These are phyloP conservation scores for Nitzschia sp. DNA, from an alignment of 108 stramenopile species.

Conservation along the genomic window DNA sequence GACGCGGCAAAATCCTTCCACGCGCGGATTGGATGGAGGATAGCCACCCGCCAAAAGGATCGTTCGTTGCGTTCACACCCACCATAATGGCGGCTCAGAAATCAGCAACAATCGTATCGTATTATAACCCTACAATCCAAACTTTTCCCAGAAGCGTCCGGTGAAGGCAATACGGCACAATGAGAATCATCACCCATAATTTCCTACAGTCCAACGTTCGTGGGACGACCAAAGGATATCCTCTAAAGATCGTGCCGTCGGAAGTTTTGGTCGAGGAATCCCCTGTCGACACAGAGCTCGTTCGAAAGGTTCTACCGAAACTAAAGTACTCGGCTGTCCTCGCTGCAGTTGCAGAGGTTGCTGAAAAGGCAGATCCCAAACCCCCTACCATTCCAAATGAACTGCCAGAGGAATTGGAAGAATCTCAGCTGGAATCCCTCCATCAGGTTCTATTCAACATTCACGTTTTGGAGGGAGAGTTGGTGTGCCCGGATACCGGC, in stretches of 20 bases:
- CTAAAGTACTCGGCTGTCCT: slow-evolving; percentile 65
- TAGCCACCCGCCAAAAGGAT: too few species aligned
- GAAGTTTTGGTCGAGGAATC: slow-evolving; percentile 59
- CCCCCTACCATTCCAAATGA: slow-evolving; percentile 30
- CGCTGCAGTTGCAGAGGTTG: slow-evolving; percentile 52
- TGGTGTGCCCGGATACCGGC: slow-evolving; percentile 93
- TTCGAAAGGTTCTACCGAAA: slow-evolving; percentile 67
- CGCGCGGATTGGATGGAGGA: too few species aligned
- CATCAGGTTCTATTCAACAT: slow-evolving; percentile 84
- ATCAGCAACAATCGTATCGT: too few species aligned
- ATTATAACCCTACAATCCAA: neutral
- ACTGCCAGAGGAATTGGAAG: slow-evolving; percentile 30
- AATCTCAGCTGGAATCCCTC: slow-evolving; percentile 47
- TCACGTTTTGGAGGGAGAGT: slow-evolving; percentile 85
- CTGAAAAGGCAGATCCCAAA: slow-evolving; percentile 13
- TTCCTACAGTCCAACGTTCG: slow-evolving; percentile 78
- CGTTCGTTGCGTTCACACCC: too few species aligned
- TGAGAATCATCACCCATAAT: slow-evolving; percentile 87
- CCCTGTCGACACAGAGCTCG: slow-evolving; percentile 64
- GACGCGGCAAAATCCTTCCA: too few species aligned
- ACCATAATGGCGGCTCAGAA: too few species aligned
- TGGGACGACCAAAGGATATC: slow-evolving; percentile 84
- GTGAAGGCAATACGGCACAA: too few species aligned
- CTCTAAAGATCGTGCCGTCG: slow-evolving; percentile 70
- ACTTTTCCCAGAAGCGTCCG: too few species aligned